Percentiles rank a stretch among this genome's conserved stretches.
Conservation (phyloP, 768 basidiomycete species). For the Suillus luteus region DNA sequence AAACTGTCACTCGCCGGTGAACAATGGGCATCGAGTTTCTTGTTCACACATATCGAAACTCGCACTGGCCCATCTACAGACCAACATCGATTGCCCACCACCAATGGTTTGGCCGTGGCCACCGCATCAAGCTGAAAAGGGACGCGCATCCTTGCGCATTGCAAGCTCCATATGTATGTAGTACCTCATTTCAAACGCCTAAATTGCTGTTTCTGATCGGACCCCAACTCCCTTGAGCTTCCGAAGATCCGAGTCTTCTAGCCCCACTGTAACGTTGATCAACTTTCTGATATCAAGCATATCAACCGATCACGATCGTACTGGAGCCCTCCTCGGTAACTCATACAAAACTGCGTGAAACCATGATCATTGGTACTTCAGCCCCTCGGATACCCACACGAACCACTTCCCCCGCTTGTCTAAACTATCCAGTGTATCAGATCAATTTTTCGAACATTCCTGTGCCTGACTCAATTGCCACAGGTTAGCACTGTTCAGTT, state of each 20-base stretch:
- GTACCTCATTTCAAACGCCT: constrained; percentile 3
- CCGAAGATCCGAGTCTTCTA: constrained; percentile 1
- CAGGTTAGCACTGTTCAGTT: not conserved
- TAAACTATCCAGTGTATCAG: not conserved
- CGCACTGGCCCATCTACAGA: not conserved
- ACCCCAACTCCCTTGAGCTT: not conserved
- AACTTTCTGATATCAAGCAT: not conserved
- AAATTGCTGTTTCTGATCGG: not conserved
- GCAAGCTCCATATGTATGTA: not conserved
- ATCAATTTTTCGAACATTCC: not conserved
- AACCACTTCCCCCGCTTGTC: not conserved
- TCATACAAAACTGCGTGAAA: not conserved
- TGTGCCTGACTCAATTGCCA: not conserved
- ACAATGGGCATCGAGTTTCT: not conserved
- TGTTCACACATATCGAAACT: not conserved
- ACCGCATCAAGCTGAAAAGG: not conserved
- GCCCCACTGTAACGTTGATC: not conserved
- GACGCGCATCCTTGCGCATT: not conserved
- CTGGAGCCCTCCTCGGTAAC: not conserved
- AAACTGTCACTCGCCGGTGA: too few relatives aligned
- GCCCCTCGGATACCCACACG: not conserved
- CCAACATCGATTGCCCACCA: not conserved
- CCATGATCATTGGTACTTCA: not conserved
- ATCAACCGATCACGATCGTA: not conserved
- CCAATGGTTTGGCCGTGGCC: not conserved